Evolutionary conservation across 176 grass and related monocot species (phyloP).

Genomic region (Pontederia paniculata): DNA sequence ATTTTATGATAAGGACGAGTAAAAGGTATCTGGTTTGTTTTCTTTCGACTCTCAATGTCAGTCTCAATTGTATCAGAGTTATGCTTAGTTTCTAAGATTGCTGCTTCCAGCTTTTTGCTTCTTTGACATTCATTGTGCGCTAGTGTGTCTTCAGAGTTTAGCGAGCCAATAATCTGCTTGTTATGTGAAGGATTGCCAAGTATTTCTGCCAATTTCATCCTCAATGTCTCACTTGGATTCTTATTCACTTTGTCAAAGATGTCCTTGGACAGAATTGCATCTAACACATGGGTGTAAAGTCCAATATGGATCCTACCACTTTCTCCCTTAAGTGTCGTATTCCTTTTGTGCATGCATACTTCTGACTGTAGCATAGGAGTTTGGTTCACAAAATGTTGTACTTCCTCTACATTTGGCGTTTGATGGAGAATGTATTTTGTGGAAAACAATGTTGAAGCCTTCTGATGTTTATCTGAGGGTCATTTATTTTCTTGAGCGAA

Average conservation of each 20-base stretch:
- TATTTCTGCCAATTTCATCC: constrained; percentile 78
- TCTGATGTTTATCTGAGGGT: neutral
- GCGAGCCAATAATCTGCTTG: neutral
- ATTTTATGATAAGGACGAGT: constrained; percentile 37
- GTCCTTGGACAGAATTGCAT: constrained; percentile 2
- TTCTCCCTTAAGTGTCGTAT: constrained; percentile 36
- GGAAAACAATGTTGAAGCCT: neutral
- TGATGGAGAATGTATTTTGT: neutral
- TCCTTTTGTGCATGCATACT: constrained; percentile 21
- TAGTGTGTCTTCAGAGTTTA: neutral
- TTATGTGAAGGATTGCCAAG: constrained; percentile 51
- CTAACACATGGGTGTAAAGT: constrained; percentile 21
- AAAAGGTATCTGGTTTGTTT: constrained; percentile 46
- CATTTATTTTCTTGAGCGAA: constrained; percentile 13
- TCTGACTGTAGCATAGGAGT: constrained; percentile 32
- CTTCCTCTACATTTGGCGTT: neutral
- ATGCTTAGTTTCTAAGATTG: constrained; percentile 39
- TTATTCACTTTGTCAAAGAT: constrained; percentile 30
- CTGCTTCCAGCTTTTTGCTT: neutral
- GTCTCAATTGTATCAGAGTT: constrained; percentile 77
- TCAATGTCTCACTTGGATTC: constrained; percentile 37
- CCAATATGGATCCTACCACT: constrained; percentile 27
- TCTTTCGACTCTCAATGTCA: constrained; percentile 56
- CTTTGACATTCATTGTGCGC: neutral
- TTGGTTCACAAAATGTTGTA: constrained; percentile 11